A percentile compares a stretch with the other conserved stretches of the same genome.
phyloP scores from a whole-genome alignment of 495 filamentous ascomycete genomes.

The Trichoderma virens region DNA sequence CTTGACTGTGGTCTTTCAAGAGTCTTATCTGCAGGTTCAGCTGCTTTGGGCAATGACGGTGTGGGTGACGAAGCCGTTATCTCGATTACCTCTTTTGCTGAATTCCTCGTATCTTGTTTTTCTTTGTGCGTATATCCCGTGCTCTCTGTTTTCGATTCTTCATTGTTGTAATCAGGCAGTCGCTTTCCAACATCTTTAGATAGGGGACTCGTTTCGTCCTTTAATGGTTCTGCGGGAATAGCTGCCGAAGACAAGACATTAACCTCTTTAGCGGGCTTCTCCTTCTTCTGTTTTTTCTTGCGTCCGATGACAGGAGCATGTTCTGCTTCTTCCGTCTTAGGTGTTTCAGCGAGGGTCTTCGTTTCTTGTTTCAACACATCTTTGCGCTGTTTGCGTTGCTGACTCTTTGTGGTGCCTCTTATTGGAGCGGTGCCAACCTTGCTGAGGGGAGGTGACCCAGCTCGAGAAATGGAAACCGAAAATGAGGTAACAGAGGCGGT shows the following conservation, averaged over 20 bases:
- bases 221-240: conserved; percentile 17
- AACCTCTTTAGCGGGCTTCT: conserved; percentile 23
- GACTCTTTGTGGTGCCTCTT: conserved; percentile 77
- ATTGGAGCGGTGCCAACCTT: conserved; percentile 73
- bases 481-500: conserved; percentile 68
- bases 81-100: not conserved
- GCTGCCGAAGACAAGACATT: not conserved
- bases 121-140: not conserved
- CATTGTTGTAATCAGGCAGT: not conserved
- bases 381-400: conserved; percentile 80
- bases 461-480: conserved; percentile 64
- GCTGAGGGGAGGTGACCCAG: conserved; percentile 68
- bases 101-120: not conserved
- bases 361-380: conserved; percentile 56
- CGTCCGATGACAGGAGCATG: conserved; percentile 73
- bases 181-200: not conserved
- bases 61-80: not conserved
- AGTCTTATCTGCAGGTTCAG: not conserved
- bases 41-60: not conserved
- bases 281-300: conserved; percentile 89
- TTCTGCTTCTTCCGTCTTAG: conserved; percentile 53
- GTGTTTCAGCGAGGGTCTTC: conserved; percentile 39
- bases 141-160: not conserved
- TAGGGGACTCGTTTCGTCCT: not conserved
- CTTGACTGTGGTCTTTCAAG: not conserved